Evolutionary conservation across 768 basidiomycete species (phyloP).

Genomic region (Mycena galopus): DNA sequence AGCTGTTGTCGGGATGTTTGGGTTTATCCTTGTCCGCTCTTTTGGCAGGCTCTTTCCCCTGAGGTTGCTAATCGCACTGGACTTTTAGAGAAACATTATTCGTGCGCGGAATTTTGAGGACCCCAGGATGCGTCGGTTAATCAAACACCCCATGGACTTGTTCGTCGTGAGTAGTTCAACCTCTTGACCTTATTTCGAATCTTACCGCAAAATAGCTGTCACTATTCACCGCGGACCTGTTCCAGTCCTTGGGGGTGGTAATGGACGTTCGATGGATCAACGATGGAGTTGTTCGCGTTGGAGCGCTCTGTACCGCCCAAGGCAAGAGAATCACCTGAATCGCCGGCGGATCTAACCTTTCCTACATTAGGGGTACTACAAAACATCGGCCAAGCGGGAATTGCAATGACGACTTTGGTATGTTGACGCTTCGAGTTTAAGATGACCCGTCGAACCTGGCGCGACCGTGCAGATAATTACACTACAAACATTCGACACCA

Average conservation of each 20-base stretch:
- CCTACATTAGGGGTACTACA: neutral
- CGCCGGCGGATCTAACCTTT: neutral
- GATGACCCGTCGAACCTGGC: too few species aligned
- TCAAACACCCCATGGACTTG: conserved; percentile 8
- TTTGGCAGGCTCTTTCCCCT: neutral
- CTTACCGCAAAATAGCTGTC: conserved; percentile 4
- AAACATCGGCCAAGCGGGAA: conserved; percentile 19
- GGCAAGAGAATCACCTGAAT: neutral
- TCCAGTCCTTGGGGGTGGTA: conserved; percentile 19
- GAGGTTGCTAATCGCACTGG: neutral
- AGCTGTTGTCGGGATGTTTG: neutral
- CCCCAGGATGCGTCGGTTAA: neutral
- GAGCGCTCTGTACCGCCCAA: conserved; percentile 24
- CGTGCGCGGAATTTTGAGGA: neutral
- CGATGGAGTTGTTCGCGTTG: conserved; percentile 7
- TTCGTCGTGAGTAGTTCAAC: neutral
- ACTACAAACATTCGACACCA: conserved; percentile 19
- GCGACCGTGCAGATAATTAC: conserved; percentile 18
- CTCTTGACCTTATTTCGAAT: neutral
- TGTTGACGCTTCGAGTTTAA: neutral
- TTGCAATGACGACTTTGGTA: conserved; percentile 24
- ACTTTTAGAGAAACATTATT: neutral
- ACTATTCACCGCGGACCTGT: conserved; percentile 21
- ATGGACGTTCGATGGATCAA: conserved; percentile 27
- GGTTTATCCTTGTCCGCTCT: neutral